Base-by-base conservation (phyloP, 371 early-diverging fungal species). In the Mucor ambiguus region DNA sequence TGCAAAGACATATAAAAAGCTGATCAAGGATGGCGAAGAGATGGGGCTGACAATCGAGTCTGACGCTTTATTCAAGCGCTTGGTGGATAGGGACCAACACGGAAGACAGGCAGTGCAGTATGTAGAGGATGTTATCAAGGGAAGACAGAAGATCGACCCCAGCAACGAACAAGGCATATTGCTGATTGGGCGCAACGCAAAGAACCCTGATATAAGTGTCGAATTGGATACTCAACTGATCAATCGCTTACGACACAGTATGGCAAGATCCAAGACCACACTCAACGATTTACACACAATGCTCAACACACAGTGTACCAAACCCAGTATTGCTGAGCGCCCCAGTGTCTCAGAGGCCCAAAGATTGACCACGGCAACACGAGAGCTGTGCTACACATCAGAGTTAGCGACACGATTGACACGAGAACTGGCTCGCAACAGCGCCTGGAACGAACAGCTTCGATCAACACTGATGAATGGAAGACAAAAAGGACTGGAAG, bases 1-100 rank as follows among this genome's bases (percentile, higher is more conserved):
- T 54, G 46, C 46, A 12, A 72, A 63, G n/a, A 35, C 12, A 3
- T 49, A 68, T 11, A 48, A 60, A 48, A 65, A 63, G 48, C 54
- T 66, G 1, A 61, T 74, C n/a, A 65, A 66, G 29, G 63, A 71
- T n/a, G 72, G 64, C 5, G 56, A 58, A 28, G 66, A 68, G 5
- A 20, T 64, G 30, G 62, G 49, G 3, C 35, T 68, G 11, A 46
- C 48, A 7, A 28, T 14, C 16, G 28, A 54, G 0, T n/a, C 33
- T 8, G 62, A 49, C 4, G 29, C 66, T 3, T 58, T 52, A 33
- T 44, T 65, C 24, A 32, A 64, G 3, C 37, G 49, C 9, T 18
- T 72, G 7, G n/a, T 55, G 4, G 38, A 4, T 1, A 58, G 61
- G 20, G 68, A 68, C n/a, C 38, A 59, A 2, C 16, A 43, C 7